Percentiles rank a stretch among this genome's conserved stretches.
Evolutionary conservation across 2,329 filamentous ascomycete species (phyloP).

Genomic region (Whalleya microplaca): DNA sequence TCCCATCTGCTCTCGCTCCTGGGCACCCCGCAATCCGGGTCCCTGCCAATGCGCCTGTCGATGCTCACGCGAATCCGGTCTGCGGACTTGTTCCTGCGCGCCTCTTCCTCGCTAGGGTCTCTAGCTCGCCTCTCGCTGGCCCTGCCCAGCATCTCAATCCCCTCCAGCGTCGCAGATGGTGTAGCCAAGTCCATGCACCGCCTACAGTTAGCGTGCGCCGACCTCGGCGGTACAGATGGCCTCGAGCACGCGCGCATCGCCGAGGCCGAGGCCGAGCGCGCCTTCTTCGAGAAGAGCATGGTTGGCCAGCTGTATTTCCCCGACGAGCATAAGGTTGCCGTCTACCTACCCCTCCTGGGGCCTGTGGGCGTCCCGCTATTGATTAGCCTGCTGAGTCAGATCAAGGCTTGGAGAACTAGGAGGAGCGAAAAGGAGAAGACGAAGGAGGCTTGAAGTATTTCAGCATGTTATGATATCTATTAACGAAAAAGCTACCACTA

Average conservation of each 20-base stretch:
- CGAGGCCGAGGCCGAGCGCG: conserved; percentile 85
- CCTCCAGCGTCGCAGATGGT: conserved; percentile 81
- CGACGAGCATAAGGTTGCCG: conserved; percentile 96
- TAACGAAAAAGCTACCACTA: background rate
- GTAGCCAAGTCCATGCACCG: conserved; percentile 80
- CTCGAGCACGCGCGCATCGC: conserved; percentile 82
- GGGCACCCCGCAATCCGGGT: conserved; percentile 81
- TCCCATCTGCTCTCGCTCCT: conserved; percentile 87
- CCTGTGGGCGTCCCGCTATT: conserved; percentile 88
- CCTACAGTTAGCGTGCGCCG: conserved; percentile 75
- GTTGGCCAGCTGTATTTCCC: conserved; percentile 98
- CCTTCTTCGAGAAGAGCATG: conserved; percentile 99
- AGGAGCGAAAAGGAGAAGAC: conserved; percentile 43
- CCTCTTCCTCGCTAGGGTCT: conserved; percentile 92
- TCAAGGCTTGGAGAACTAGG: conserved; percentile 64
- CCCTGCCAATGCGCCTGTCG: conserved; percentile 81
- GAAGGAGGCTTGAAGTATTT: conserved; percentile 10
- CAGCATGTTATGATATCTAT: background rate
- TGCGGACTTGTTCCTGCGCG: conserved; percentile 82
- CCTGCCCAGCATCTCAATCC: conserved; percentile 89
- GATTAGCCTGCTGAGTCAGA: conserved; percentile 81
- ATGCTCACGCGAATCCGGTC: conserved; percentile 85
- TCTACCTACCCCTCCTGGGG: conserved; percentile 89
- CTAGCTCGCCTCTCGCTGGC: conserved; percentile 83
- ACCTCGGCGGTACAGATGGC: conserved; percentile 67